Evolutionary conservation across 169 alveolate genomes (phyloP), one percentile per base, ranked within the genome.

Genomic region (Plasmodium vinckei): DNA sequence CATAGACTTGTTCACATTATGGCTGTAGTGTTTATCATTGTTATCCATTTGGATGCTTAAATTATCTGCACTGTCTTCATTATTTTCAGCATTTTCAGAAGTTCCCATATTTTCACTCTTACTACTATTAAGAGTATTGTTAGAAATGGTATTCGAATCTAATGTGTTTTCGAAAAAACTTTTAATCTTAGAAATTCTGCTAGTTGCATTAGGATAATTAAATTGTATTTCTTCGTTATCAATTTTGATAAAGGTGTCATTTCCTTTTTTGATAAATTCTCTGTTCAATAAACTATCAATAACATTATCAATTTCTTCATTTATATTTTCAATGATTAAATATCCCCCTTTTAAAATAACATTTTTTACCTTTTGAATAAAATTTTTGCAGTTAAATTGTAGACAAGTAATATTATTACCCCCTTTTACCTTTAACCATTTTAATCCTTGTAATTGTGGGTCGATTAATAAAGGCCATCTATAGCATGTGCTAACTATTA

Each of bases 381-480:
- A 97, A 73, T 96, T 96, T 54, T 95, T 96, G 73, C 96, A 96
- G 47, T 96, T 94, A 75, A 96, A 94, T 82, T 97, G 98, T 15
- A 97, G 94, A 49, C 96, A 93, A n/a, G 97, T 94, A 71, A 97
- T 92, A 27, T 96, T 97, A 53, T 96, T 97, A 69, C 98, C 98
- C 82, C 97, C 97, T 89, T 94, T 97, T 67, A 96, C 97, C 94
- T 97, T 97, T 82, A 98, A 95, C 99, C 99, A 98, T 71, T 96
- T 97, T 73, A 96, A 93, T 54, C 99, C 99, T 93, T 98, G 98
- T 91, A 97, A 93, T 94, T 98, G 98, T 5, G 99, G 99, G 89
- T 98, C 99, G 42, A 98, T 97, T 77, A 98, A 94, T 57, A 98
- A 89, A 44, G 99, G 99, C 98, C 98, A 98, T 82, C 99, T 92